A percentile compares a stretch with the other conserved stretches of the same genome.
Evolutionary conservation across 2,329 filamentous ascomycete species (phyloP).

Genomic region (Neopestalotiopsis rosae): DNA sequence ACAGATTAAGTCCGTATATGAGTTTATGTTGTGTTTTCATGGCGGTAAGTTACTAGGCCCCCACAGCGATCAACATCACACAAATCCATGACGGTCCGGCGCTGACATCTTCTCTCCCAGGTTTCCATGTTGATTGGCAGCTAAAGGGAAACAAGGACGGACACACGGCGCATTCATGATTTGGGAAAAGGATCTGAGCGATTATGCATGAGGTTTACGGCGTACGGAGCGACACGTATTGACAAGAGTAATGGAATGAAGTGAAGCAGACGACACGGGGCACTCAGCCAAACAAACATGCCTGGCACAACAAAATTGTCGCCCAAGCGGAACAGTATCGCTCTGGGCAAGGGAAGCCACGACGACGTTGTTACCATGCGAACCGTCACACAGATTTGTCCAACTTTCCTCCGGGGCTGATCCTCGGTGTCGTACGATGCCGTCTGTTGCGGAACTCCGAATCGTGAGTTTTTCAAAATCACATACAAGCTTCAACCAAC

Average conservation of each 20-base stretch:
- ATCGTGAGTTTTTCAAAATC: neutral
- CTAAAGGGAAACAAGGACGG: slow-evolving; percentile 24
- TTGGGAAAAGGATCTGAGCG: neutral
- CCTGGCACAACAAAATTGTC: neutral
- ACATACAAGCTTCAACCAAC: neutral
- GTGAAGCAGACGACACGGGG: neutral
- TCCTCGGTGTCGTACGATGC: neutral
- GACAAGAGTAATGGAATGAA: slow-evolving; percentile 7
- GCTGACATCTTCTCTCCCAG: slow-evolving; percentile 21
- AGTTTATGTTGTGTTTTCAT: slow-evolving; percentile 92
- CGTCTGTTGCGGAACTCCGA: neutral
- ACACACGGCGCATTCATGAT: neutral
- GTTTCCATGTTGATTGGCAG: slow-evolving; percentile 37
- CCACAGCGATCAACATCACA: neutral
- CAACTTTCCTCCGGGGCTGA: neutral
- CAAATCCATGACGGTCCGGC: neutral
- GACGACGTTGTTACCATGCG: neutral
- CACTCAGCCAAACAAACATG: neutral
- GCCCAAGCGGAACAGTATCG: neutral
- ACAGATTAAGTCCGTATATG: slow-evolving; percentile 92
- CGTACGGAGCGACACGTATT: slow-evolving; percentile 11
- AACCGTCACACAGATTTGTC: neutral
- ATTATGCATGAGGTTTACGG: neutral
- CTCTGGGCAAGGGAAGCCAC: neutral
- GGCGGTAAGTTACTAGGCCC: slow-evolving; percentile 68